Evolutionary conservation across 2,329 filamentous ascomycete species (phyloP).

Genomic region (Fusarium kyushuense): DNA sequence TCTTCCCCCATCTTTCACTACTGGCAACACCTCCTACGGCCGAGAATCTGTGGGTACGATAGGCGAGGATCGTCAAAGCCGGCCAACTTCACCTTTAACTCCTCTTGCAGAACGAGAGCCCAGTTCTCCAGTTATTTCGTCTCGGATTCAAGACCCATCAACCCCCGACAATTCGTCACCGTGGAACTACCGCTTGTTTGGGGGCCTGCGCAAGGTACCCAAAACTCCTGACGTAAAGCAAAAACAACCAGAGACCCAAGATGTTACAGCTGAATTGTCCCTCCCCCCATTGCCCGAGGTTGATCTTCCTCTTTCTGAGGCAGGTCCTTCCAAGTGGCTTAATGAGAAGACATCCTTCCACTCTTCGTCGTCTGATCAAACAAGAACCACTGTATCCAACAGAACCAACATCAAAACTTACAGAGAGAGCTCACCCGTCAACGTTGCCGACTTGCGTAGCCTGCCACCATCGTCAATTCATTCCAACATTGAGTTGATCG

Average conservation of each 20-base stretch:
- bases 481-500: slow-evolving; percentile 65
- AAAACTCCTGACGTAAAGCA: slow-evolving; percentile 56
- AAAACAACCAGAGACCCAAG: slow-evolving; percentile 51
- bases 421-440: slow-evolving; percentile 58
- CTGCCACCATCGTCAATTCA: slow-evolving; percentile 58
- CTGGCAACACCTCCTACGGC: slow-evolving; percentile 62
- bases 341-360: slow-evolving; percentile 42
- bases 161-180: slow-evolving; percentile 53
- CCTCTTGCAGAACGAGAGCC: slow-evolving; percentile 57
- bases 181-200: slow-evolving; percentile 67
- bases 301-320: slow-evolving; percentile 34
- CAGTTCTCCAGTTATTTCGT: slow-evolving; percentile 39
- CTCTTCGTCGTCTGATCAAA: slow-evolving; percentile 49
- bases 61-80: slow-evolving; percentile 61
- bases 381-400: slow-evolving; percentile 61
- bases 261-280: slow-evolving; percentile 44
- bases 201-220: slow-evolving; percentile 66
- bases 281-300: slow-evolving; percentile 51
- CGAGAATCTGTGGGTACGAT: slow-evolving; percentile 60
- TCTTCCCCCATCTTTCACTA: slow-evolving; percentile 59
- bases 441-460: slow-evolving; percentile 54
- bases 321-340: slow-evolving; percentile 35
- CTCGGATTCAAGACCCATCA: slow-evolving; percentile 29
- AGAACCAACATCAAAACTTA: slow-evolving; percentile 68
- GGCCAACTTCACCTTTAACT: slow-evolving; percentile 63